A percentile compares a stretch with the other conserved stretches of the same genome.
These are phyloP conservation scores for Pythium chondricola DNA, from an alignment of 352 stramenopile species.

Conservation along the genomic window DNA sequence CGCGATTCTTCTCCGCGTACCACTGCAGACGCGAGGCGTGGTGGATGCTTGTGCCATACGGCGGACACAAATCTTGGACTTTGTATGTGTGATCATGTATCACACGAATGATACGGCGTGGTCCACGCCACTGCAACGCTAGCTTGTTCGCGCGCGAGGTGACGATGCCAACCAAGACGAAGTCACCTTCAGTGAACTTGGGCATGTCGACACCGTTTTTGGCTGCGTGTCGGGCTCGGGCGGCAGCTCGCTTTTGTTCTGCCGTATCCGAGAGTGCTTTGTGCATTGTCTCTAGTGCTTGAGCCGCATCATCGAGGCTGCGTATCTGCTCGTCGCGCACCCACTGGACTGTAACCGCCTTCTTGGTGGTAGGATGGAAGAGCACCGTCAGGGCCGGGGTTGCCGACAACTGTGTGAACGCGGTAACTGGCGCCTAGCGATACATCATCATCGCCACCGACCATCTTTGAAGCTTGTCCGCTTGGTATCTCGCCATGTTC, in stretches of 20 bases:
- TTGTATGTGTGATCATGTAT: slow-evolving; percentile 1
- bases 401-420: slow-evolving; percentile 13
- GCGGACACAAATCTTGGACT: slow-evolving; percentile 11
- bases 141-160: background rate
- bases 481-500: background rate
- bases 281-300: background rate
- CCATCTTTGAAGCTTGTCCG: no score
- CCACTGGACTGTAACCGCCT: background rate
- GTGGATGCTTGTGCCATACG: slow-evolving; percentile 1
- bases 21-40: slow-evolving; percentile 15
- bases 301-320: background rate
- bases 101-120: background rate
- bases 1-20: slow-evolving; percentile 6
- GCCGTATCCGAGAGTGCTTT: background rate
- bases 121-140: slow-evolving; percentile 1
- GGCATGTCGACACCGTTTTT: background rate
- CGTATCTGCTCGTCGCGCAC: background rate
- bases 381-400: background rate
- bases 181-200: slow-evolving; percentile 10
- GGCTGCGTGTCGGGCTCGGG: background rate
- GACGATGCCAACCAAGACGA: slow-evolving; percentile 10
- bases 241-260: background rate
- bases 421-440: slow-evolving; percentile 18
- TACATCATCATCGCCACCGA: no score
- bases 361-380: background rate